Percentiles rank a stretch among this genome's conserved stretches.
phyloP scores from a whole-genome alignment of 352 stramenopile species.

The Phytophthora fragariae region DNA sequence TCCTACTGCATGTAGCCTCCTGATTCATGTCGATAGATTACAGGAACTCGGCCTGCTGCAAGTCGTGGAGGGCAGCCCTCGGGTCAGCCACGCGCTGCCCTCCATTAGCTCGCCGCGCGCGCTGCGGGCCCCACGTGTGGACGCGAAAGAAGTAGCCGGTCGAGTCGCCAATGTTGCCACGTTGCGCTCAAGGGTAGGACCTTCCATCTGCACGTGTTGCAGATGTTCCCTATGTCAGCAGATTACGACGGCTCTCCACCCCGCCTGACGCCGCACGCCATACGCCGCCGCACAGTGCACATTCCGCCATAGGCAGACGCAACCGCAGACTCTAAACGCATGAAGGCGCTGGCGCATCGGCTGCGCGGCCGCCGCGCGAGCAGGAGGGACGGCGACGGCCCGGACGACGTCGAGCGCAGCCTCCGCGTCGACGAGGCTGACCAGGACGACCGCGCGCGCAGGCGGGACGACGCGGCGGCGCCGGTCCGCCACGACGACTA shows the following conservation, averaged over 20 bases:
- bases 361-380: constrained; percentile 31
- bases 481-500: constrained; percentile 7
- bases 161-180: not conserved
- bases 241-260: constrained; percentile 13
- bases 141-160: constrained; percentile 33
- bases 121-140: constrained; percentile 22
- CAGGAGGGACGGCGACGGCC: constrained; percentile 13
- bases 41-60: not conserved
- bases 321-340: constrained; percentile 8
- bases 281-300: not conserved
- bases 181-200: constrained; percentile 32
- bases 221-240: constrained; percentile 18
- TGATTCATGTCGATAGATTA: no score
- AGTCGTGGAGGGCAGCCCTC: constrained; percentile 5
- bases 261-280: not conserved
- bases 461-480: not conserved
- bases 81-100: not conserved
- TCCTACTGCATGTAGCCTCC: no score
- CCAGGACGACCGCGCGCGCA: not conserved
- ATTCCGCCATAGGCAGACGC: constrained; percentile 7
- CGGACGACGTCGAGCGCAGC: constrained; percentile 27
- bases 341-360: constrained; percentile 51
- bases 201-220: constrained; percentile 17
- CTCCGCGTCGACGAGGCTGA: constrained; percentile 21
- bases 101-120: not conserved